Evolutionary conservation across 108 stramenopile genomes (phyloP).

Genomic region (Epithemia pelagica): DNA sequence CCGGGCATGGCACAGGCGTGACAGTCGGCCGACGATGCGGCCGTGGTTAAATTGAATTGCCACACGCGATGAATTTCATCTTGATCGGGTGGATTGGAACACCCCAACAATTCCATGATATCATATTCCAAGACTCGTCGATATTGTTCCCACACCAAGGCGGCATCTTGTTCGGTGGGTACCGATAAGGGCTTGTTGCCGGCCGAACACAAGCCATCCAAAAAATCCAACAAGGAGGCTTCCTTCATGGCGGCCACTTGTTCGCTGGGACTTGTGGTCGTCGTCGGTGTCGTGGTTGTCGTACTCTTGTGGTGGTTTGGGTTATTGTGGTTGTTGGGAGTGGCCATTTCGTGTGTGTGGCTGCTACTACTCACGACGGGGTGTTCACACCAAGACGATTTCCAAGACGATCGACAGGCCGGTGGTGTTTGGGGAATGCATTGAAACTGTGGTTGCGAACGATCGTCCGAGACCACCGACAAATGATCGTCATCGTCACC

Average conservation of each 20-base stretch:
- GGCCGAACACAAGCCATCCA: background rate
- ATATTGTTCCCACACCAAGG: constrained; percentile 1
- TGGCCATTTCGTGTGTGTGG: too few relatives aligned
- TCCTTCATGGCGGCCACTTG: background rate
- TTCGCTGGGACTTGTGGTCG: background rate
- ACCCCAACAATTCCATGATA: background rate
- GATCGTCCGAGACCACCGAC: background rate
- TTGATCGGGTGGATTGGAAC: constrained; percentile 1
- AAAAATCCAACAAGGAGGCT: background rate
- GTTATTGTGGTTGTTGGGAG: background rate
- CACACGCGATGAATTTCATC: constrained; percentile 2
- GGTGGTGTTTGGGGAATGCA: background rate
- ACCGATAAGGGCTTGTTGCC: background rate
- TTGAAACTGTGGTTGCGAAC: background rate
- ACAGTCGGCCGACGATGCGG: background rate
- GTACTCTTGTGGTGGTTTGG: background rate
- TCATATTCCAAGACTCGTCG: constrained; percentile 1
- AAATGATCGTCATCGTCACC: background rate
- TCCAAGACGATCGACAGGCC: background rate
- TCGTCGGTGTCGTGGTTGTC: background rate
- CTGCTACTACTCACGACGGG: background rate
- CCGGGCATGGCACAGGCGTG: background rate
- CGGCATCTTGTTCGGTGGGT: background rate
- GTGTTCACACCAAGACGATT: background rate
- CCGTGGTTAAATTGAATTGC: background rate